Evolutionary conservation across 805 yeast genomes (phyloP).

Genomic region (Danielia oregonensis): DNA sequence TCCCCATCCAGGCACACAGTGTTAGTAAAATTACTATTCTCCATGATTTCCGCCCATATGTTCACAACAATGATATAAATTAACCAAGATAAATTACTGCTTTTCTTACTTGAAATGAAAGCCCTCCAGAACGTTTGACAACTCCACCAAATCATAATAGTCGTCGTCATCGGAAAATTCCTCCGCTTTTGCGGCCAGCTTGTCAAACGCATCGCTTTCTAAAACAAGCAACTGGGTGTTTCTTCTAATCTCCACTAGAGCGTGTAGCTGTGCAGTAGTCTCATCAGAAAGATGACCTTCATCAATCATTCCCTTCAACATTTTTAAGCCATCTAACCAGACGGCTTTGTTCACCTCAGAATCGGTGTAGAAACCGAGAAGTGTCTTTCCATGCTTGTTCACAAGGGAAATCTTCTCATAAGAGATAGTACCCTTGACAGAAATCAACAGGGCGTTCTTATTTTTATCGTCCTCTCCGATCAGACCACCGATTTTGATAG

Average conservation of each 20-base stretch:
- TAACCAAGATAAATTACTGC: too few relatives aligned
- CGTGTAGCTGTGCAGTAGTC: slow-evolving; percentile 32
- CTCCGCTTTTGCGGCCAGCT: slow-evolving; percentile 16
- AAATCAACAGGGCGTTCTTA: slow-evolving; percentile 44
- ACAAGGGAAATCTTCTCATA: slow-evolving; percentile 54
- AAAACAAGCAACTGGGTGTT: slow-evolving; percentile 38
- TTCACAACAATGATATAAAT: too few relatives aligned
- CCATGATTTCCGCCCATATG: too few relatives aligned
- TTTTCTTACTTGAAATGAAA: slow-evolving; percentile 19
- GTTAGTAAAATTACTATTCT: too few relatives aligned
- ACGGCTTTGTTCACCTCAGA: slow-evolving; percentile 63
- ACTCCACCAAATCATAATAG: slow-evolving; percentile 24
- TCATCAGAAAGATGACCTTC: slow-evolving; percentile 33
- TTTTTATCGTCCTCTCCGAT: slow-evolving; percentile 40
- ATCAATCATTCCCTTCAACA: slow-evolving; percentile 34
- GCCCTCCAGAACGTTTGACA: slow-evolving; percentile 20
- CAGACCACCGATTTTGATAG: slow-evolving; percentile 45
- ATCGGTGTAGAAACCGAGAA: slow-evolving; percentile 65
- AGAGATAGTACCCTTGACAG: slow-evolving; percentile 53
- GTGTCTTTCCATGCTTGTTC: slow-evolving; percentile 37
- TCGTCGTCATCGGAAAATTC: slow-evolving; percentile 29
- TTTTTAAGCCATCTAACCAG: slow-evolving; percentile 76
- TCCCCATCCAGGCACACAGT: too few relatives aligned
- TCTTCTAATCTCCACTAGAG: slow-evolving; percentile 34
- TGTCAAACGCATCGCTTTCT: slow-evolving; percentile 20